Evolutionary conservation across 192 early-diverging fungal species (phyloP).

Genomic region (Tieghemiomyces parasiticus): DNA sequence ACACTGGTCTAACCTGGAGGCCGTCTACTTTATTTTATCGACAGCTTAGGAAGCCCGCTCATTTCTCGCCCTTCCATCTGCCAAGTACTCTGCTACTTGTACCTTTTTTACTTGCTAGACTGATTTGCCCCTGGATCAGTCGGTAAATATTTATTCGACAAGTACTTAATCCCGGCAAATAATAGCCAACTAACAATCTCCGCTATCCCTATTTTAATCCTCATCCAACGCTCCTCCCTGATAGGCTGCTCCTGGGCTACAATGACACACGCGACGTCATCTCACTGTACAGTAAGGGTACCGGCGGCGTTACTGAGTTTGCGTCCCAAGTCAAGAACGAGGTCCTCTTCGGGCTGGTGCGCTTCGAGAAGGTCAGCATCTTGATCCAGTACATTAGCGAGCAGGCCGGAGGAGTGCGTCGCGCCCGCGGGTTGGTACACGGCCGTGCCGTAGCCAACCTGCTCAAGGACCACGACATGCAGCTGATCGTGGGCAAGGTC

Average conservation of each 20-base stretch:
- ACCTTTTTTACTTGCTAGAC: not conserved
- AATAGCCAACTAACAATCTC: not conserved
- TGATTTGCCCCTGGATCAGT: not conserved
- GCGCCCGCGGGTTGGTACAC: slow-evolving; percentile 41
- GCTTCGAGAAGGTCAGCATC: slow-evolving; percentile 38
- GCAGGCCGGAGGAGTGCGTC: slow-evolving; percentile 33
- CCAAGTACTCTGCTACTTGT: not conserved
- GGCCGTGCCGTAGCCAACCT: slow-evolving; percentile 40
- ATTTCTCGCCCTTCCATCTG: not conserved
- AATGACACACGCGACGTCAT: slow-evolving; percentile 45
- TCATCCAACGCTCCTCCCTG: not conserved
- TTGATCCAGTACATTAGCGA: slow-evolving; percentile 41
- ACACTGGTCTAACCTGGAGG: no score
- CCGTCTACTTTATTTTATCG: no score
- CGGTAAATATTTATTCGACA: not conserved
- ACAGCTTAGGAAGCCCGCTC: no score
- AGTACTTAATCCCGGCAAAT: not conserved
- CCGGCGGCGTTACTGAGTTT: slow-evolving; percentile 35
- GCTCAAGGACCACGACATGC: slow-evolving; percentile 21
- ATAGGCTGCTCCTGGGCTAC: slow-evolving; percentile 46
- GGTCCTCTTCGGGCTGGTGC: slow-evolving; percentile 39
- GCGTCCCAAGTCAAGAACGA: slow-evolving; percentile 35
- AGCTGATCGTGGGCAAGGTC: not conserved
- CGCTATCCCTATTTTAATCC: not conserved
- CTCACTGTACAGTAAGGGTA: slow-evolving; percentile 38